Evolutionary conservation across 2,329 filamentous ascomycete species (phyloP).

Genomic region (Trichoderma oligosporum): DNA sequence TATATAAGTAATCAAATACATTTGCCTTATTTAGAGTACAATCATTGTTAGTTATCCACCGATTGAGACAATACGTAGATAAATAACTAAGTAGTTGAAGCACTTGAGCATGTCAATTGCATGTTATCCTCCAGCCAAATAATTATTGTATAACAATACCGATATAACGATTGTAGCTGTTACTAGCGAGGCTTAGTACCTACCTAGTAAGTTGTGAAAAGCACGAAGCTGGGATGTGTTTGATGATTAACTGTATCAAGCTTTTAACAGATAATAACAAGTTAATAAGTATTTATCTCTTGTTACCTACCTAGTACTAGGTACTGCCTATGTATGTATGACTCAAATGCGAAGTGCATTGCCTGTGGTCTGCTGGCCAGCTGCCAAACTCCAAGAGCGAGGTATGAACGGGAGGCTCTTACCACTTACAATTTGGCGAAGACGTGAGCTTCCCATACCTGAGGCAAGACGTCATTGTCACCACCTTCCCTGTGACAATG

Average conservation of each 20-base stretch:
- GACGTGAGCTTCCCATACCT: background rate
- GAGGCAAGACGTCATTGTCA: background rate
- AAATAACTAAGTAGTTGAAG: no score
- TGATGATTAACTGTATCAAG: no score
- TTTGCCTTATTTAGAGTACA: background rate
- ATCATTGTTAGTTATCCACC: background rate
- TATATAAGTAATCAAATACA: constrained; percentile 22
- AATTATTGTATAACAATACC: no score
- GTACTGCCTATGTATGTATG: background rate
- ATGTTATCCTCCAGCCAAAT: no score
- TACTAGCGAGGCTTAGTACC: no score
- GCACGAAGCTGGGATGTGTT: no score
- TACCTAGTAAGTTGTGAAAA: no score
- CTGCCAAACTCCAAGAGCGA: constrained; percentile 2
- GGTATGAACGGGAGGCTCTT: background rate
- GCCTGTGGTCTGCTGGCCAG: background rate
- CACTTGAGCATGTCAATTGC: no score
- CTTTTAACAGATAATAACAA: no score
- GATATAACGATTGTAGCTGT: no score
- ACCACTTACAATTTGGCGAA: background rate
- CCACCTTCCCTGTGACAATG: background rate
- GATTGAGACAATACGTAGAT: background rate
- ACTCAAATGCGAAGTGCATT: background rate
- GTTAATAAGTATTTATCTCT: no score
- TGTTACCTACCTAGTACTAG: no score